Conservation (phyloP, 352 stramenopile genomes). For the Poterioochromonas sp. region DNA sequence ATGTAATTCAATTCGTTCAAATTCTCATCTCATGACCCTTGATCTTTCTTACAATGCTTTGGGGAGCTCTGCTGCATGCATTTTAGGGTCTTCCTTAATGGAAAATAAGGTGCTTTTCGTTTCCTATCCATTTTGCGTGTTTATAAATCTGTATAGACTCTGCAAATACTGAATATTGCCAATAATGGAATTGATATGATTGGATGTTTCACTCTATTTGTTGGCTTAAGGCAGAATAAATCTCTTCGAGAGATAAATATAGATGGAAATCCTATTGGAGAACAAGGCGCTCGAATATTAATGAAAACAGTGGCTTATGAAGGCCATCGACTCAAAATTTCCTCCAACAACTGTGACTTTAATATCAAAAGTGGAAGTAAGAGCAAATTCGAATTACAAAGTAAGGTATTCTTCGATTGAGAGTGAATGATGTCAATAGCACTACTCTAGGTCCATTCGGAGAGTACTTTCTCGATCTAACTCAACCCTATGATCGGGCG, state of each 20-base stretch:
- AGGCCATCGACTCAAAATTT: constrained; percentile 15
- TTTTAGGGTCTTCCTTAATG: constrained; percentile 28
- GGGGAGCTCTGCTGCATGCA: constrained; percentile 21
- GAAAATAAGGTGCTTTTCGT: constrained; percentile 27
- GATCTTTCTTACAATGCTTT: constrained; percentile 44
- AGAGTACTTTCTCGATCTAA: constrained; percentile 1
- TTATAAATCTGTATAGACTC: neutral
- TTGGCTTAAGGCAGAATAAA: neutral
- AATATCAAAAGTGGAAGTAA: neutral
- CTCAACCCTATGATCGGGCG: constrained; percentile 23
- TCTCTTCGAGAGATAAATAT: constrained; percentile 34
- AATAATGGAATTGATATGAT: constrained; percentile 20
- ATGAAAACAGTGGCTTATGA: neutral
- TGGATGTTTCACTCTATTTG: neutral
- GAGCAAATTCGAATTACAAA: too few species aligned
- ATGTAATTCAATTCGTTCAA: constrained; percentile 2
- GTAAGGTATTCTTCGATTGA: too few species aligned
- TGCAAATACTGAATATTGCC: neutral
- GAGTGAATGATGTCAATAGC: neutral
- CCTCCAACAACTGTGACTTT: constrained; percentile 5
- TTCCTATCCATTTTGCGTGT: neutral
- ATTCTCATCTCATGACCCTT: constrained; percentile 29
- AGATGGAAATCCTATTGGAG: constrained; percentile 39
- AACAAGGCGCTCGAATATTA: constrained; percentile 33
- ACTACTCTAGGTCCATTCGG: neutral